Conservation (phyloP, 495 filamentous ascomycete genomes). For the Lophiotrema nucula region DNA sequence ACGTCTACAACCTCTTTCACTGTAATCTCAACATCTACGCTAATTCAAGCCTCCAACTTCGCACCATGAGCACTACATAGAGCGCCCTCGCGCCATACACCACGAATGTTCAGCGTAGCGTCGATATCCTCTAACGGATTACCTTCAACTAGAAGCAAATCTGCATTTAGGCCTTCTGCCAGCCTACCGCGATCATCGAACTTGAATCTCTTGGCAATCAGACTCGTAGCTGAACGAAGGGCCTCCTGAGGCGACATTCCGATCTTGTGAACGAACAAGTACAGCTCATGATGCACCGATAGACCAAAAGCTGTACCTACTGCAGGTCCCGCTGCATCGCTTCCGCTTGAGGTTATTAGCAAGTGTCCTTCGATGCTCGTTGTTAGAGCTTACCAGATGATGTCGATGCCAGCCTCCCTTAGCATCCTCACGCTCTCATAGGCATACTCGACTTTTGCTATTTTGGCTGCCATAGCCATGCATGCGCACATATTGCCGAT, state of each 20-base stretch:
- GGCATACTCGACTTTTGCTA: constrained; percentile 32
- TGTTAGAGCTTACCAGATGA: constrained; percentile 34
- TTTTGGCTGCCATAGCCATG: constrained; percentile 33
- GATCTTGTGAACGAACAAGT: constrained; percentile 38
- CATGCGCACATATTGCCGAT: constrained; percentile 34
- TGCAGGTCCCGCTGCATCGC: constrained; percentile 39
- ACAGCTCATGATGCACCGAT: constrained; percentile 40
- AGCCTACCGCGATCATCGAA: constrained; percentile 40
- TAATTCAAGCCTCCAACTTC: constrained; percentile 5
- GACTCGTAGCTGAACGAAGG: constrained; percentile 35
- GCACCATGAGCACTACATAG: constrained; percentile 17
- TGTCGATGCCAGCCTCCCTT: constrained; percentile 37
- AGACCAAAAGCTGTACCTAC: constrained; percentile 41
- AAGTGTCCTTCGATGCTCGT: too few species aligned
- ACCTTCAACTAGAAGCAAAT: constrained; percentile 40
- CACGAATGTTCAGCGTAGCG: constrained; percentile 38
- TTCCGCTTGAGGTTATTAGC: constrained; percentile 30
- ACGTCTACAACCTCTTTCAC: too few species aligned
- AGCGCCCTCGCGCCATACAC: constrained; percentile 37
- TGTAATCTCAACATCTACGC: too few species aligned
- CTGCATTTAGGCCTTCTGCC: constrained; percentile 36
- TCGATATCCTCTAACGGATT: constrained; percentile 42
- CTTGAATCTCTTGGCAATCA: constrained; percentile 37
- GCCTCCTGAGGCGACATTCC: constrained; percentile 41
- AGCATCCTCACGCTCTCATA: constrained; percentile 40